Base-by-base conservation (phyloP, 75 land plant species). In the Cupressus sempervirens region DNA sequence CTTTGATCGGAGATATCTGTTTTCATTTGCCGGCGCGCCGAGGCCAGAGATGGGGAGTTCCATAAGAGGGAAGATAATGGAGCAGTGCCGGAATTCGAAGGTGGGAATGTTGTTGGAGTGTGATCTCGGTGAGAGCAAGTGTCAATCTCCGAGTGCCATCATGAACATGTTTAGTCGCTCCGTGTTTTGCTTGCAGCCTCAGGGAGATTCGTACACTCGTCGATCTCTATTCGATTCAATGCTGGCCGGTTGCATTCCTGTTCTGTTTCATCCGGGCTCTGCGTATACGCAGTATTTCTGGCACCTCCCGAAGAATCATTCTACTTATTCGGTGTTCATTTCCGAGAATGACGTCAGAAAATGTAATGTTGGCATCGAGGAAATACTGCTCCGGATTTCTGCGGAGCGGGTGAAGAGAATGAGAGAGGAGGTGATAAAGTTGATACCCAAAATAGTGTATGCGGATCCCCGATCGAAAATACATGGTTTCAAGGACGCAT, bases 221-320 rank as follows among this genome's bases (percentile, higher is more conserved):
- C 91, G 98, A 82, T 98, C 98, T 40, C 93, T 93, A 13, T 98
- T 98, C 83, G 99, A 98, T 67, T 94, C 99, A 0, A 98, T 98
- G 92, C 67, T 98, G 72, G 99, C 99, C 0, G 99, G 99, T 30
- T 98, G 99, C 83, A 98, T 98, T 74, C 99, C 99, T 73, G 99
- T 98, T 8, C 91, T 98, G 81, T 98, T 98, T 85, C 96, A 98
- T 89, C 92, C 89, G 1, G 91, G 93, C 14, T 92, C 99, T 9
- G 99, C 99, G 8, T 96, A 98, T 83, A 86, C 90, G 4, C 99
- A 98, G 79, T 98, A 96, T 80, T 89, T 89, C 3, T 98, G 99
- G 99, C 99, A 96, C 86, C 92, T 96, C 11, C 99, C 99, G 15
- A 86, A 87, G 83, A 89, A 96, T 86, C 91, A 84, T 58, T 48